Evolutionary conservation across 176 grass and related monocot species (phyloP), one percentile per base, ranked within the genome.

Genomic region (Zoysia japonica): DNA sequence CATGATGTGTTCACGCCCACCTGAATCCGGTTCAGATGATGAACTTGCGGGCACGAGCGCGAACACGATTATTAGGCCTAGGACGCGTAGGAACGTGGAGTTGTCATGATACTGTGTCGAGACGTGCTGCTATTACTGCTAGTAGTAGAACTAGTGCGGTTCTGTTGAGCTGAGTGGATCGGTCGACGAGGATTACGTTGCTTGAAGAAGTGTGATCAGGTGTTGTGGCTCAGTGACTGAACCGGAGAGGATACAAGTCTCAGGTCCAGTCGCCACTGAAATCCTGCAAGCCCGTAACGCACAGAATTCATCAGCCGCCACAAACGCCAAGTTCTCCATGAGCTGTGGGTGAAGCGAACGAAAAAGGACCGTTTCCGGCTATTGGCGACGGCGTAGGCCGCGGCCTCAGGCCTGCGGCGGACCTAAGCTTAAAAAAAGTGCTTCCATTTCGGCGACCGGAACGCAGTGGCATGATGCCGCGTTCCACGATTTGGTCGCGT

Each of bases 401-500:
- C 28, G 28, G 28, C 28, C 28, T 28, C 28, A 28, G 12, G 37
- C 5, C 45, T 13, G 17, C 35, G 64, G 57, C 65, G 54, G 55
- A 15, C 20, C 76, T 66, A 48, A 15, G 2, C 39, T 14, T 2
- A 3, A 53, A 53, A n/a, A 78, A 69, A 54, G 13, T 82, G 80
- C 13, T 63, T 79, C 83, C 68, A 79, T 79, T 72, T 65, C 4
- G 73, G 85, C 67, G 80, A 83, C 80, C 85, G 61, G 43, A 44
- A 37, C 35, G 39, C 73, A 72, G 59, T 35, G 37, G 35, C 67
- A 50, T 72, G 36, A 54, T 78, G 79, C 65, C 2, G 19, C 53
- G 36, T 69, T 9, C 53, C 77, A 77, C 82, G 16, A 85, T 80
- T 55, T 65, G 71, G 82, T 81, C 87, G 87, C 82, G 77, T 52